Percentiles rank a stretch among this genome's conserved stretches.
Conservation (phyloP, 306 rosid species). For the Prunus mume region DNA sequence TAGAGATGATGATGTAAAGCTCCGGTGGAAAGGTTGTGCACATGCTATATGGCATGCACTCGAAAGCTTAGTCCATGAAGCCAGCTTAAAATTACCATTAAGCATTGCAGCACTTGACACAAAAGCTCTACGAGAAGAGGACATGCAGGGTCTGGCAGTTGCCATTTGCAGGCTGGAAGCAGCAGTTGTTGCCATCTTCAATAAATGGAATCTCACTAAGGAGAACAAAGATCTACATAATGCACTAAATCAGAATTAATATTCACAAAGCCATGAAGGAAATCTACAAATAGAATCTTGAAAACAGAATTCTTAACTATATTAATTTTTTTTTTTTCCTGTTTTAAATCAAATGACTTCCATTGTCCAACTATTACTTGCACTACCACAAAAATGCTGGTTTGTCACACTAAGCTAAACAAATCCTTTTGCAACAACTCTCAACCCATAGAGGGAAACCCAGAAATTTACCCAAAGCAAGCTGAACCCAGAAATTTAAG, state of each 20-base stretch:
- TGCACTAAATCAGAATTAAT: constrained; percentile 18
- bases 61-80: constrained; percentile 53
- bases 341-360: neutral
- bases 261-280: neutral
- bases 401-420: neutral
- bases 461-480: neutral
- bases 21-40: constrained; percentile 35
- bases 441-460: neutral
- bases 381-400: neutral
- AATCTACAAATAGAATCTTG: neutral
- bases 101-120: constrained; percentile 31
- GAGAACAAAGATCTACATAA: constrained; percentile 34
- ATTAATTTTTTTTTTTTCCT: neutral
- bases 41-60: constrained; percentile 59
- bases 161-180: constrained; percentile 66
- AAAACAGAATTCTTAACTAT: neutral
- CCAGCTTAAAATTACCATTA: constrained; percentile 36
- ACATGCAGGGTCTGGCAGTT: constrained; percentile 45
- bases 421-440: neutral
- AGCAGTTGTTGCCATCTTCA: constrained; percentile 64
- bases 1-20: constrained; percentile 31
- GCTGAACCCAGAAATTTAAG: neutral
- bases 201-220: constrained; percentile 26
- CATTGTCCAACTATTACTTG: neutral
- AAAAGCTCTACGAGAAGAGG: constrained; percentile 41